Percentiles rank a stretch among this genome's conserved stretches.
These are phyloP conservation scores for Talaromyces stipitatus DNA, from an alignment of 495 filamentous ascomycete genomes.

Conservation along the genomic window DNA sequence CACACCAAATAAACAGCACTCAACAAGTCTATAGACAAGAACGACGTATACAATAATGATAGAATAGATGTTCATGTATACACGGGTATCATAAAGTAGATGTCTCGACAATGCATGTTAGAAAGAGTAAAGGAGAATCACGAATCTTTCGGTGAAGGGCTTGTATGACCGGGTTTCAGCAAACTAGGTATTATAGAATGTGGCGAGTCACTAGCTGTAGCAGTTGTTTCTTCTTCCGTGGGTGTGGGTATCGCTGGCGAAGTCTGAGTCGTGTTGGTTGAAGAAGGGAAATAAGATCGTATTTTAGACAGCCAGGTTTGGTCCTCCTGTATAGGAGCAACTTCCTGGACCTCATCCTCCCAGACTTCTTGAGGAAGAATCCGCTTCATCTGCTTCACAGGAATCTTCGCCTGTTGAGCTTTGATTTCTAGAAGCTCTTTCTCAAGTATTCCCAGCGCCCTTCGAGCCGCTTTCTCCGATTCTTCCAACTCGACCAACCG, in stretches of 20 bases:
- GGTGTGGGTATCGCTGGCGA: not conserved
- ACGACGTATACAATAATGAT: not conserved
- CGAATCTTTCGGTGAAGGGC: constrained; percentile 2
- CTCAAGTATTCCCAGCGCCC: constrained; percentile 57
- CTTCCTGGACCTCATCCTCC: constrained; percentile 29
- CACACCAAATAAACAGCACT: not conserved
- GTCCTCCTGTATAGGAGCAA: constrained; percentile 16
- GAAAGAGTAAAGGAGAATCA: not conserved
- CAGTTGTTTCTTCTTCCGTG: not conserved
- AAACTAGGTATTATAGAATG: not conserved
- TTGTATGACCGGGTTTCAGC: not conserved
- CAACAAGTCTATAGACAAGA: not conserved
- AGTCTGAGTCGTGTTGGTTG: not conserved
- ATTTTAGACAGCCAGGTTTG: constrained; percentile 27
- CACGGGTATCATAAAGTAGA: constrained; percentile 4
- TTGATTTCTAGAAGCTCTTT: constrained; percentile 57
- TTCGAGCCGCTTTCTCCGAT: constrained; percentile 47
- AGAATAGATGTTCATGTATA: not conserved
- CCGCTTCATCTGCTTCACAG: constrained; percentile 17
- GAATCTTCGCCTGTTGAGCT: constrained; percentile 26
- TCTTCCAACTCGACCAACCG: constrained; percentile 60
- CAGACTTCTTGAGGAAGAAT: constrained; percentile 41
- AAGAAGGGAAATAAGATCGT: constrained; percentile 24
- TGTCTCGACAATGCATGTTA: not conserved
- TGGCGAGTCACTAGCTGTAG: not conserved